phyloP scores from a whole-genome alignment of 2,329 filamentous ascomycete species.

The Grosmannia huntii region DNA sequence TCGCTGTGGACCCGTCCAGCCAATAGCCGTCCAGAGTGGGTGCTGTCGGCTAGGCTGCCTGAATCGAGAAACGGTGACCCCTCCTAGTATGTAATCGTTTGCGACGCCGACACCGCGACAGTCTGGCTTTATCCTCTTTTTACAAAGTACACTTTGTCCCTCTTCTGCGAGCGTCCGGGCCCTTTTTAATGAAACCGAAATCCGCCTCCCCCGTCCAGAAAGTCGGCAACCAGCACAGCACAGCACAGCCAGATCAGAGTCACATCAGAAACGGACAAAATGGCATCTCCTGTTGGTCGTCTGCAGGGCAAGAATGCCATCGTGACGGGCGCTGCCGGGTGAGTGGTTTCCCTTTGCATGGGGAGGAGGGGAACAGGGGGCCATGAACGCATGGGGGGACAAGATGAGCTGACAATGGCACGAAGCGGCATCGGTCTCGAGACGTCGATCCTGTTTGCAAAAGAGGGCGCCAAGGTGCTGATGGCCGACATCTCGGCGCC shows the following conservation, averaged over 20 bases:
- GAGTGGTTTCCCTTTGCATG: constrained; percentile 22
- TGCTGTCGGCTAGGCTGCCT: too few species aligned
- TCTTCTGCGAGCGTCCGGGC: too few species aligned
- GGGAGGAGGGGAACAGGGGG: neutral
- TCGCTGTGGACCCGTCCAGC: too few species aligned
- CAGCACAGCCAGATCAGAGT: neutral
- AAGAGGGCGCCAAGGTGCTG: constrained; percentile 75
- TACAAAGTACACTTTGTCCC: too few species aligned
- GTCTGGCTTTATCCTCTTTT: too few species aligned
- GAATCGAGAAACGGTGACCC: too few species aligned
- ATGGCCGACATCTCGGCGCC: constrained; percentile 75
- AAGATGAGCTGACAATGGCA: neutral
- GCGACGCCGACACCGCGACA: too few species aligned
- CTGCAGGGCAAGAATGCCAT: constrained; percentile 51
- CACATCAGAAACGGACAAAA: neutral
- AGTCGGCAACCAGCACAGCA: neutral
- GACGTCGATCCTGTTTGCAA: constrained; percentile 77
- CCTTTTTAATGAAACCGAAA: too few species aligned
- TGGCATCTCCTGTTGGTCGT: constrained; percentile 24
- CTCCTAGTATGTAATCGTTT: too few species aligned
- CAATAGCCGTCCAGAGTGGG: too few species aligned
- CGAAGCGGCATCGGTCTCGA: constrained; percentile 81
- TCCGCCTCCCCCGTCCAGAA: neutral
- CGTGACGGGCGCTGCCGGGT: constrained; percentile 80
- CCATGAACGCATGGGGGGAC: neutral